These are phyloP conservation scores for Astathelohania contejeani DNA, from an alignment of 371 early-diverging fungal species.

Conservation along the genomic window DNA sequence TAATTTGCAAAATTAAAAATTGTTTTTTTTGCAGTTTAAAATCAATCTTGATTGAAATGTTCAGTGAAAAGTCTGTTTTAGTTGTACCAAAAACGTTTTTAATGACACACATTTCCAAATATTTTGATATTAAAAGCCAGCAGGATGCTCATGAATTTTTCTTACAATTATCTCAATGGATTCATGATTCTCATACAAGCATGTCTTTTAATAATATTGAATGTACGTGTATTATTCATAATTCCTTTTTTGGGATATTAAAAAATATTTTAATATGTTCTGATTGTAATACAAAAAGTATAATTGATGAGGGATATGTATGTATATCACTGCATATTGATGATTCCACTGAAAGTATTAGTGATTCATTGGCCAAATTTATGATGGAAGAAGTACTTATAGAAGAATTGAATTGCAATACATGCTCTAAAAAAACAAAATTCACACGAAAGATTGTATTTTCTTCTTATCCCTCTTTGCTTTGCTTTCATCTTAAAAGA, in stretches of 20 bases:
- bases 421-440: neutral
- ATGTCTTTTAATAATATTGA: neutral
- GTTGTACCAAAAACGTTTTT: neutral
- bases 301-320: neutral
- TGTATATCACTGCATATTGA: neutral
- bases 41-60: neutral
- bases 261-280: neutral
- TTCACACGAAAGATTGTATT: neutral
- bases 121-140: neutral
- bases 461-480: neutral
- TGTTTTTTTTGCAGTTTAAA: neutral
- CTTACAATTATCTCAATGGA: neutral
- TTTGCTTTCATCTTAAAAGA: neutral
- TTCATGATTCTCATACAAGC: neutral
- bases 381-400: neutral
- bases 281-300: neutral
- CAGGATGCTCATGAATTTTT: neutral
- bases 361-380: neutral
- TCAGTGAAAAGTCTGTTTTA: neutral
- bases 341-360: neutral
- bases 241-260: neutral
- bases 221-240: neutral
- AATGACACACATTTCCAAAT: neutral
- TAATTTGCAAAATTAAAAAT: neutral
- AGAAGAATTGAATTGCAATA: neutral